Evolutionary conservation across 352 stramenopile species (phyloP).

Genomic region (Globisporangium abappressorium): DNA sequence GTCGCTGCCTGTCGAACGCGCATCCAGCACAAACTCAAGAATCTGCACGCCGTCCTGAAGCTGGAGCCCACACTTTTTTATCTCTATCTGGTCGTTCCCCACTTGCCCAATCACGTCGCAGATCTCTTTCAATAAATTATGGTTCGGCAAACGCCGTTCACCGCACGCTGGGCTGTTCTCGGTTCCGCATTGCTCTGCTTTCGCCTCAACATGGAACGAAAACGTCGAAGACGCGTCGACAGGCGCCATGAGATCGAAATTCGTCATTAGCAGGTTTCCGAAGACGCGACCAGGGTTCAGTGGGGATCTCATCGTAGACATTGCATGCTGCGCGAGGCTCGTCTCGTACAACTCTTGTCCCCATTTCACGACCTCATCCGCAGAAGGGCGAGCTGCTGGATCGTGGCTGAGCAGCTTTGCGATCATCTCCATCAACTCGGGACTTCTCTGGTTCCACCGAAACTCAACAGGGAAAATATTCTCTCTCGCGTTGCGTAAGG

Average conservation of each 20-base stretch:
- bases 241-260: slow-evolving; percentile 21
- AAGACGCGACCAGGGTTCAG: slow-evolving; percentile 24
- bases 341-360: slow-evolving; percentile 73
- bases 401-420: slow-evolving; percentile 53
- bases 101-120: slow-evolving; percentile 72
- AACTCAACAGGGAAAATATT: slow-evolving; percentile 60
- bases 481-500: slow-evolving; percentile 71
- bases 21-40: slow-evolving; percentile 73
- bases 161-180: slow-evolving; percentile 35
- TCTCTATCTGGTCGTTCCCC: slow-evolving; percentile 62
- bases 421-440: slow-evolving; percentile 73
- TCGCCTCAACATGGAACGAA: slow-evolving; percentile 68
- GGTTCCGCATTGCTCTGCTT: slow-evolving; percentile 31
- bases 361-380: slow-evolving; percentile 72
- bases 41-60: slow-evolving; percentile 73
- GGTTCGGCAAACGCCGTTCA: slow-evolving; percentile 66
- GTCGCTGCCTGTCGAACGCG: slow-evolving; percentile 22
- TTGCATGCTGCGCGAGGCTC: slow-evolving; percentile 49
- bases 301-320: slow-evolving; percentile 53
- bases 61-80: slow-evolving; percentile 80
- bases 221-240: slow-evolving; percentile 30
- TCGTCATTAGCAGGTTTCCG: slow-evolving; percentile 19
- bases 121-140: slow-evolving; percentile 86
- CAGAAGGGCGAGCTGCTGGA: slow-evolving; percentile 46
- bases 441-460: slow-evolving; percentile 45